Evolutionary conservation across 2,329 filamentous ascomycete species (phyloP), one percentile per base, ranked within the genome.

Genomic region (Anthostomella pinea): DNA sequence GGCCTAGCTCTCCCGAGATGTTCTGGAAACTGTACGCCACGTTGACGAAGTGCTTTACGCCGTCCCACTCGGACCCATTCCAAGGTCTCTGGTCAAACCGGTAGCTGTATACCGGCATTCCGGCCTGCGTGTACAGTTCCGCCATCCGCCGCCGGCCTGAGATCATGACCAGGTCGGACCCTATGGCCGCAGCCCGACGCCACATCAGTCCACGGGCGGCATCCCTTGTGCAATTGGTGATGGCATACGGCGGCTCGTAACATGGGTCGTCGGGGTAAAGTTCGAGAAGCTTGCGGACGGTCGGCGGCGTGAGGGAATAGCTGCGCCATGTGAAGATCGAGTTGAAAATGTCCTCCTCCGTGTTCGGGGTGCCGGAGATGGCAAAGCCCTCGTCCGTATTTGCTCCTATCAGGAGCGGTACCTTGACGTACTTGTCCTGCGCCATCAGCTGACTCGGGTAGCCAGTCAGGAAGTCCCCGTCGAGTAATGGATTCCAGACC

Each of bases 11-110:
- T 0, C 70, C 70, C 1, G 62, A 64, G 29, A 72, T 70, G 37
- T 74, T 73, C 49, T 73, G 68, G 50, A 75, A 73, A 42, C 63
- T 68, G 48, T 69, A 74, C 2, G 68, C 68, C 1, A 56, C 70
- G 31, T 74, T 73, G 46, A 63, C 61, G 35, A 72, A 73, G 42
- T 75, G 71, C 38, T 63, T 63, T 13, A 67, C 62, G 2, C 67
- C 69, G 6, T 62, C 60, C 41, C 64, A 62, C 10, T 59, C 58
- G 3, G 50, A 46, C 6, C 63, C 59, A 41, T 66, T 63, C 58
- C 67, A 72, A 15, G 62, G 54, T n/a, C 59, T 56, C 38, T 69
- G 69, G 46, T 73, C 69, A 37, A 74, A 73, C 2, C 70, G 66
- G 53, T 73, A 75, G 40, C 66, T 69, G 43, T 65, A 74, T 1